Conservation (phyloP, 2,329 filamentous ascomycete species). For the Aspergillus niger region DNA sequence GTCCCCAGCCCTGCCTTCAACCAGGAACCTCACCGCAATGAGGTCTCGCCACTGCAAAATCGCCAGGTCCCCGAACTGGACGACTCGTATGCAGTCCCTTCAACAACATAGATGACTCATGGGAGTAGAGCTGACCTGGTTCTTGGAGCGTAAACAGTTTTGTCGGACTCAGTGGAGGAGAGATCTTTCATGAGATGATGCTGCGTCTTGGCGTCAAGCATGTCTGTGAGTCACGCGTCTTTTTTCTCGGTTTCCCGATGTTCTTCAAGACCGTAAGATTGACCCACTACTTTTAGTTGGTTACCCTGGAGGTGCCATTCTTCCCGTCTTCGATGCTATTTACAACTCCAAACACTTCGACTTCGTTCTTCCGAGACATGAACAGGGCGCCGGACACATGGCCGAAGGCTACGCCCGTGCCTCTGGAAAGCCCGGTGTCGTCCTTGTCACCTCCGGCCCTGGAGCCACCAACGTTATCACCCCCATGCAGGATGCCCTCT, state of each 20-base stretch:
- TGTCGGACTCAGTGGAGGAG: conserved; percentile 90
- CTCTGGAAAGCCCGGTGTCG: conserved; percentile 90
- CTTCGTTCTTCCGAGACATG: conserved; percentile 91
- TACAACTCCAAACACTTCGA: conserved; percentile 98
- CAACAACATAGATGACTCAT: background rate
- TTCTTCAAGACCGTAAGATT: background rate
- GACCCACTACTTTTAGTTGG: conserved; percentile 8
- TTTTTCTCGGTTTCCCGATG: background rate
- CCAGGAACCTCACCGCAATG: conserved; percentile 60
- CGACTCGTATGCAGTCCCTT: conserved; percentile 66
- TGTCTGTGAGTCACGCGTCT: conserved; percentile 68
- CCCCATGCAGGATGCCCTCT: conserved; percentile 92
- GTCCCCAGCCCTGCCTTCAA: conserved; percentile 64
- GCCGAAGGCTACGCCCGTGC: conserved; percentile 94
- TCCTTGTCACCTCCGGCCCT: conserved; percentile 93
- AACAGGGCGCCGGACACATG: conserved; percentile 98
- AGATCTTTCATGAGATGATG: conserved; percentile 99
- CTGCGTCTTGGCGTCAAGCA: conserved; percentile 87
- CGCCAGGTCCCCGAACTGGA: conserved; percentile 67
- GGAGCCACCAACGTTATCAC: conserved; percentile 96
- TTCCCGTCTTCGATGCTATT: conserved; percentile 97
- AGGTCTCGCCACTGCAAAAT: conserved; percentile 67
- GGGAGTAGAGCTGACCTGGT: conserved; percentile 13
- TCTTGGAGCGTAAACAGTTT: conserved; percentile 58
- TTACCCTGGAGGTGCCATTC: conserved; percentile 76